Percentiles rank a stretch among this genome's conserved stretches.
Conservation (phyloP, 2,329 filamentous ascomycete genomes). For the Botrytis fragariae region DNA sequence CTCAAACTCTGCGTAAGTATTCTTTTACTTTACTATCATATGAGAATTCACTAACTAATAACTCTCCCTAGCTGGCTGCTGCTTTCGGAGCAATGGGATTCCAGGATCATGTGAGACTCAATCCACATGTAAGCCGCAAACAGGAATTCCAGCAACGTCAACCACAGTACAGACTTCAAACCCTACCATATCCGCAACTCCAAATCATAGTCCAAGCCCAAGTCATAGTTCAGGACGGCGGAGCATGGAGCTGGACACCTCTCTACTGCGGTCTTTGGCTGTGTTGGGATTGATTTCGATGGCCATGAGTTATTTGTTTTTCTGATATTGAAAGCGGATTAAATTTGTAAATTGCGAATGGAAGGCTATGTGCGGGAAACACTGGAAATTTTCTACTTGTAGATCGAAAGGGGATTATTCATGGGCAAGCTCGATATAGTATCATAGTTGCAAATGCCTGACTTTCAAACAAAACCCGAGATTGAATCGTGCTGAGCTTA, state of each 20-base stretch:
- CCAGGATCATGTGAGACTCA: not conserved
- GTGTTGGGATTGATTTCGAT: not conserved
- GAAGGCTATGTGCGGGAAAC: rapidly evolving
- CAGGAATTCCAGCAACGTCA: too few species aligned
- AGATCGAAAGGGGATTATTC: not conserved
- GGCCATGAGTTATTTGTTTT: not conserved
- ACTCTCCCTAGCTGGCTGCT: not conserved
- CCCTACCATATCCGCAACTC: not conserved
- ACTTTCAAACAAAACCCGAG: rapidly evolving
- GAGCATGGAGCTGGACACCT: not conserved
- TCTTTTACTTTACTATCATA: not conserved
- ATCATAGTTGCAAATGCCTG: not conserved
- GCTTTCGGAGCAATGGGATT: not conserved
- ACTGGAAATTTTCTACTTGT: rapidly evolving
- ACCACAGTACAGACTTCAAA: not conserved
- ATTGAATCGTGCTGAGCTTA: rapidly evolving
- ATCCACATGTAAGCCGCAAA: not conserved
- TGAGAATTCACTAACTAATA: rapidly evolving
- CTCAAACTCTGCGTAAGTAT: not conserved
- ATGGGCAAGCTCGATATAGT: not conserved
- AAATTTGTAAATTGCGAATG: rapidly evolving
- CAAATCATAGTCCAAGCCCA: not conserved
- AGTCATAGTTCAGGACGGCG: not conserved
- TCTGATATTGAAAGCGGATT: not conserved
- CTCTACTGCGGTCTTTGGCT: not conserved